phyloP scores from a whole-genome alignment of 768 basidiomycete species.

The Imleria badia region DNA sequence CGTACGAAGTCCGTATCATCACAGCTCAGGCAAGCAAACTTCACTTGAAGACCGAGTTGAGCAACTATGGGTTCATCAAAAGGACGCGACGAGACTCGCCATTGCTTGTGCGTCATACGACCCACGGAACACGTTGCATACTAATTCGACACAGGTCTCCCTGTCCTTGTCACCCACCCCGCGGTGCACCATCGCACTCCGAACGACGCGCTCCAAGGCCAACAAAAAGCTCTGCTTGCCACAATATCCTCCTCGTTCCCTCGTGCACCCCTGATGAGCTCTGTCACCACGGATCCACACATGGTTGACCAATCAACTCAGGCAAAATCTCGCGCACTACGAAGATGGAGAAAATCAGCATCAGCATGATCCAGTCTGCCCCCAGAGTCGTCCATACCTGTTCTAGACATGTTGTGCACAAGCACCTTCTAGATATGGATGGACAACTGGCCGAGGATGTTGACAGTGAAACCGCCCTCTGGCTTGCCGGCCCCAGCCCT shows the following conservation, averaged over 20 bases:
- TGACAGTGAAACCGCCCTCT: too few relatives aligned
- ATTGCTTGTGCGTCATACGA: conserved; percentile 61
- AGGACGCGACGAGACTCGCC: conserved; percentile 58
- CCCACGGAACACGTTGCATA: conserved; percentile 76
- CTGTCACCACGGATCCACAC: conserved; percentile 93
- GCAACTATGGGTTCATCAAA: conserved; percentile 63
- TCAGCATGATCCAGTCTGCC: not conserved
- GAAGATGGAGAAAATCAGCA: conserved; percentile 10
- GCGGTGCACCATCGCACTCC: conserved; percentile 52
- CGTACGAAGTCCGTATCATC: not conserved
- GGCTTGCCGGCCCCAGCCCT: too few relatives aligned
- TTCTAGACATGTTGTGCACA: conserved; percentile 90
- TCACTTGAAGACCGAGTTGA: conserved; percentile 68
- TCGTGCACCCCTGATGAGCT: conserved; percentile 66
- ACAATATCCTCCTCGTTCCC: conserved; percentile 70
- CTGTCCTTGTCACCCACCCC: conserved; percentile 78
- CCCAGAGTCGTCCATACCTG: conserved; percentile 50
- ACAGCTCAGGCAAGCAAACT: conserved; percentile 23
- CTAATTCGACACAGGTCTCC: conserved; percentile 71
- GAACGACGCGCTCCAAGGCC: conserved; percentile 75
- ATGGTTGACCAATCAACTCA: conserved; percentile 77
- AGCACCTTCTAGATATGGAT: conserved; percentile 98
- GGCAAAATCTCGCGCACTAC: conserved; percentile 88
- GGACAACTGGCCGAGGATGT: conserved; percentile 84
- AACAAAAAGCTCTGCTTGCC: conserved; percentile 69